Conservation (phyloP, 2,329 filamentous ascomycete genomes). For the Clonostachys rhizophaga region DNA sequence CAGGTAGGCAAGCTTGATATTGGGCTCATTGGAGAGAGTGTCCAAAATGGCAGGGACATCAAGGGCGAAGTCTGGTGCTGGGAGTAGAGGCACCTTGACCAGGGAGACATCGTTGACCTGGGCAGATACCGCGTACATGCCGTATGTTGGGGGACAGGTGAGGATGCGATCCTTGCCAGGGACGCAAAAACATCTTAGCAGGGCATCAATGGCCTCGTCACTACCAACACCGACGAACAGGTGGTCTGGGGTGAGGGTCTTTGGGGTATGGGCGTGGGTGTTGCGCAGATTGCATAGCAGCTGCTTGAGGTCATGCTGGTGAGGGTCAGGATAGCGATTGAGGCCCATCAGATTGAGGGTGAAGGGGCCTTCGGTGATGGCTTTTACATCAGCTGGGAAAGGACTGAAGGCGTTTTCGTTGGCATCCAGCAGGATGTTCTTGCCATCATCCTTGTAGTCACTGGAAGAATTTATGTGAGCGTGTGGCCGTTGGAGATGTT, state of each 20-base stretch:
- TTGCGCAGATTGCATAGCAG: slow-evolving; percentile 84
- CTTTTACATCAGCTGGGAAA: slow-evolving; percentile 24
- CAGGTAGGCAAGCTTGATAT: slow-evolving; percentile 85
- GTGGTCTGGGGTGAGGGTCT: slow-evolving; percentile 71
- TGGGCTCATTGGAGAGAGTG: slow-evolving; percentile 51
- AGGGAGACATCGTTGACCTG: slow-evolving; percentile 89
- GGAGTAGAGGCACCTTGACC: slow-evolving; percentile 78
- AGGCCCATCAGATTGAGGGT: slow-evolving; percentile 72
- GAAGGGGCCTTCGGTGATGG: neutral
- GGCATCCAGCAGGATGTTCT: slow-evolving; percentile 91
- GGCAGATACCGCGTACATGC: slow-evolving; percentile 95
- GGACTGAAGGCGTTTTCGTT: slow-evolving; percentile 98
- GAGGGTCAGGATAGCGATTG: slow-evolving; percentile 94
- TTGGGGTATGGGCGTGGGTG: slow-evolving; percentile 72
- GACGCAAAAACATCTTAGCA: slow-evolving; percentile 88
- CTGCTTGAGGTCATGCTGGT: slow-evolving; percentile 84
- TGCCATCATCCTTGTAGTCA: slow-evolving; percentile 98
- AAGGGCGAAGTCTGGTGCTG: slow-evolving; percentile 67
- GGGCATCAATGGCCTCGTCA: slow-evolving; percentile 93
- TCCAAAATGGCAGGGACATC: slow-evolving; percentile 65
- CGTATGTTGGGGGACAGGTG: slow-evolving; percentile 93
- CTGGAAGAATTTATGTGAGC: slow-evolving; percentile 34
- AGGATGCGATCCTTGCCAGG: slow-evolving; percentile 87
- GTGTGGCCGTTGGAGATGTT: neutral
- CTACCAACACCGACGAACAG: slow-evolving; percentile 94